Base-by-base conservation (phyloP, 805 yeast genomes). In the Sungouiozyma intestinalis region DNA sequence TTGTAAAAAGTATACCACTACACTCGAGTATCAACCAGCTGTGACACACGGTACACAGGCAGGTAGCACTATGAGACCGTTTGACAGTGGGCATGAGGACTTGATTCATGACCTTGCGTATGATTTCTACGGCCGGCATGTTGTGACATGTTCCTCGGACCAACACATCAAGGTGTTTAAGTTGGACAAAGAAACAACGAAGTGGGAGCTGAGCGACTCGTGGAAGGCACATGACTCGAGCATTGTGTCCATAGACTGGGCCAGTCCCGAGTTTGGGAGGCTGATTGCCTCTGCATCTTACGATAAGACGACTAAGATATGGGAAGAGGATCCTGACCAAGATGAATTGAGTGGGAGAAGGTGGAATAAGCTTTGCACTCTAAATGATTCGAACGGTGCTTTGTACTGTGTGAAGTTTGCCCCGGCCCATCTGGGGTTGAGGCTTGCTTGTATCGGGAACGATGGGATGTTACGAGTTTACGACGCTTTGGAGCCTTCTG, bases 191-290 rank as follows among this genome's bases (percentile, higher is more conserved):
- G 65, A 72, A 20, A 71, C 81, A 1, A 44, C 42, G 16, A 72
- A 77, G 16, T 92, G 97, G 97, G 74, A 75, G 16, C 64, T 85
- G 43, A 79, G 81, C 54, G 97, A 90, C 62, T 79, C 84, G 38
- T 92, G 96, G 94, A 84, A 83, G 50, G 97, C 97, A 0, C 98
- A 92, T 58, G 96, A 92, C 53, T 79, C 94, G 6, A 76, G 87
- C 44, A 76, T 92, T 19, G 83, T 86, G 16, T 76, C 81, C 50
- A 69, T 92, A 8, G 77, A 79, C 38, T 92, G 96, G 94, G 96
- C 97, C 1, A 82, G 85, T 40, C 98, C 98, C 2, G 94, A 90
- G 60, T 87, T 78, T 62, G 94, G 95, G 7, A 85, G 85, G 55
- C 67, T 92, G 3, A 62, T 92, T 18, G 94, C 95, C 1, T 77